These are phyloP conservation scores for Ceratocystis smalleyi DNA, from an alignment of 2,329 filamentous ascomycete genomes.

Conservation along the genomic window DNA sequence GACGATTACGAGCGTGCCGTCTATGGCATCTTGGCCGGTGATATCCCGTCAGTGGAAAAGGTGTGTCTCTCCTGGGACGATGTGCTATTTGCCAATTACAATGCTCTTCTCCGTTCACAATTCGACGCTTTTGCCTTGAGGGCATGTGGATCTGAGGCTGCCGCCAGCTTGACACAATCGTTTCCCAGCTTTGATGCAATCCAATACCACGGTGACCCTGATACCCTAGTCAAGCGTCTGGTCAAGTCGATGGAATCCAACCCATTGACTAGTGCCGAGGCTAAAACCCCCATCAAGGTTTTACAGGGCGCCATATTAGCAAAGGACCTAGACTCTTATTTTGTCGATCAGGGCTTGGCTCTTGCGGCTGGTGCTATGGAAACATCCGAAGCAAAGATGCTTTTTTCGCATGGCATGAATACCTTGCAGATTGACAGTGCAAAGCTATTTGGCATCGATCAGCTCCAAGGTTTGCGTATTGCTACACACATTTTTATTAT, in stretches of 20 bases:
- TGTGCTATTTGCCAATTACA: conserved; percentile 73
- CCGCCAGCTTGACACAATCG: conserved; percentile 39
- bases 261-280: conserved; percentile 39
- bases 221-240: conserved; percentile 40
- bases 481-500: conserved; percentile 51
- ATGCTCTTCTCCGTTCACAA: conserved; percentile 63
- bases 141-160: conserved; percentile 37
- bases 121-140: conserved; percentile 56
- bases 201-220: conserved; percentile 42
- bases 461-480: conserved; percentile 51
- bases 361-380: conserved; percentile 24
- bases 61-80: conserved; percentile 75
- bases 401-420: conserved; percentile 20
- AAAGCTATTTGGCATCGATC: conserved; percentile 38
- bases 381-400: conserved; percentile 25
- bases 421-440: conserved; percentile 26
- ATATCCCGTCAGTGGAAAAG: conserved; percentile 59
- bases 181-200: conserved; percentile 51
- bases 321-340: conserved; percentile 40
- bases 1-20: conserved; percentile 76
- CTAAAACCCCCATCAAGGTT: conserved; percentile 52
- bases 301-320: conserved; percentile 63
- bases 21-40: conserved; percentile 78
- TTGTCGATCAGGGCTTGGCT: conserved; percentile 42
- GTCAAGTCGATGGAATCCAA: conserved; percentile 44